phyloP scores from a whole-genome alignment of 495 filamentous ascomycete species.

The Neurospora sp. region DNA sequence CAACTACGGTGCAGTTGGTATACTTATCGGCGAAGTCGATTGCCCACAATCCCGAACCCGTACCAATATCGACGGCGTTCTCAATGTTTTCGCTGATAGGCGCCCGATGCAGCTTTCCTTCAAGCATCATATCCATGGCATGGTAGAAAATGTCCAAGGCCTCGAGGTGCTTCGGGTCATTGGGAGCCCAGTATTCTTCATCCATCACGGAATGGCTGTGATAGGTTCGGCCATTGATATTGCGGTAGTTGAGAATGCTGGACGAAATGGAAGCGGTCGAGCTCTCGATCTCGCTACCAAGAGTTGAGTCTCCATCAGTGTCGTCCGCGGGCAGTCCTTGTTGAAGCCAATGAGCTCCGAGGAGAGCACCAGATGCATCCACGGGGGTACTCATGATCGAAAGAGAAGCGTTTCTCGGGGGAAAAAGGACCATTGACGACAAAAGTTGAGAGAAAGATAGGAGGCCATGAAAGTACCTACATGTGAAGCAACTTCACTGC shows the following conservation, averaged over 20 bases:
- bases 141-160: constrained; percentile 29
- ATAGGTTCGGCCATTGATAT: constrained; percentile 28
- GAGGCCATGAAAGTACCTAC: not conserved
- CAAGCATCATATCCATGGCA: constrained; percentile 19
- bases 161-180: constrained; percentile 26
- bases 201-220: constrained; percentile 25
- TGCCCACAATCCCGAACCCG: constrained; percentile 33
- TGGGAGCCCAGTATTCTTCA: constrained; percentile 23
- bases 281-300: not conserved
- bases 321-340: not conserved
- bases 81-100: constrained; percentile 16
- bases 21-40: constrained; percentile 49
- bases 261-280: constrained; percentile 35
- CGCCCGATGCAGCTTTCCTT: constrained; percentile 33
- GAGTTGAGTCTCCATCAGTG: not conserved
- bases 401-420: not conserved
- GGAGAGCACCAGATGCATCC: not conserved
- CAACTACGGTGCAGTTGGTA: constrained; percentile 39
- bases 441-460: not conserved
- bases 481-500: not conserved
- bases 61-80: constrained; percentile 29
- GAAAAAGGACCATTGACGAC: not conserved
- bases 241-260: constrained; percentile 35
- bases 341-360: not conserved
- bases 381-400: not conserved